These are phyloP conservation scores for Didymella keratinophila DNA, from an alignment of 2,329 filamentous ascomycete genomes.

Conservation along the genomic window DNA sequence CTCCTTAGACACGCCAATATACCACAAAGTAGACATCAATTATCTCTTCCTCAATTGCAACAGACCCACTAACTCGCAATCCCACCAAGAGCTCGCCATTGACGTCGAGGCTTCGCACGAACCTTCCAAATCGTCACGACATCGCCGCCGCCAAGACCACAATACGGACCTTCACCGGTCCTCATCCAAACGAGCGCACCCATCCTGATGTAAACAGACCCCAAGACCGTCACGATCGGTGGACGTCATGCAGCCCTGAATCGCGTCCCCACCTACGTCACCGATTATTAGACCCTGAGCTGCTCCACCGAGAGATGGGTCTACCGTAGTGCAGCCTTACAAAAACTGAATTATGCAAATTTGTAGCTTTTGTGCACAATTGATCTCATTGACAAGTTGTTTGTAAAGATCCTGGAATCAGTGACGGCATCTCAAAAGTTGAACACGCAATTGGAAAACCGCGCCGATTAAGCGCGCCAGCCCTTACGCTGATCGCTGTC, in stretches of 20 bases:
- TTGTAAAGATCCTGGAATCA: background rate
- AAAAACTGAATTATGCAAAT: background rate
- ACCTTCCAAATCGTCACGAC: background rate
- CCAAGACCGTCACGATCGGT: background rate
- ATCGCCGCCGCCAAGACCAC: conserved; percentile 3
- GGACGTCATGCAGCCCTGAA: conserved; percentile 10
- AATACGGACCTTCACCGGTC: background rate
- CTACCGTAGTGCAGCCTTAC: too few species aligned
- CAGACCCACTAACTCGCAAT: conserved; percentile 1
- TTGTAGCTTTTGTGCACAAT: too few species aligned
- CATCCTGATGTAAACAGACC: background rate
- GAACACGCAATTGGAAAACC: too few species aligned
- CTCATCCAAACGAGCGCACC: background rate
- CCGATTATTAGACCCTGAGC: conserved; percentile 13
- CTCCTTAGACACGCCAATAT: too few species aligned
- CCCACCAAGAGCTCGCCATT: background rate
- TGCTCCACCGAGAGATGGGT: background rate
- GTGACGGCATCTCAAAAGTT: background rate
- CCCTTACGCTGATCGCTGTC: conserved; percentile 2
- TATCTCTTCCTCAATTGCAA: too few species aligned
- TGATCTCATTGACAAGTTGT: background rate
- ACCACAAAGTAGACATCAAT: too few species aligned
- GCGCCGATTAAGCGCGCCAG: background rate
- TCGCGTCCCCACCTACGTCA: conserved; percentile 12
- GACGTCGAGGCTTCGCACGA: background rate